Conservation (phyloP, 108 stramenopile species). For the Asterionellopsis glacialis region DNA sequence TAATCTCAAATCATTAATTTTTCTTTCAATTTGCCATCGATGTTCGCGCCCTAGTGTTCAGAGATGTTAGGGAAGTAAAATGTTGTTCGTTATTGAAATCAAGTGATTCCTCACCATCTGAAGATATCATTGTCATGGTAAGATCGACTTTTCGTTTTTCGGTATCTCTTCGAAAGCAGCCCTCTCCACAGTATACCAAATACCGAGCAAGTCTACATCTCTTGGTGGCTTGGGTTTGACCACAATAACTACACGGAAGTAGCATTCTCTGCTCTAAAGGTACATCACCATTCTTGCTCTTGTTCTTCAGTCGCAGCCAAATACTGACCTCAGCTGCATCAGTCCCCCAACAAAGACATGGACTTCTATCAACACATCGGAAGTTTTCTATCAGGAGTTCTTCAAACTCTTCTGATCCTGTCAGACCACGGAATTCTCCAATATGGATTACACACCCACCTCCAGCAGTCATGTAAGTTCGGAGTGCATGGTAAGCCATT, state of each 20-base stretch:
- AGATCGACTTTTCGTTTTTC: background rate
- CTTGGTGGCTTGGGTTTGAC: constrained; percentile 9
- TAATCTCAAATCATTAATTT: too few species aligned
- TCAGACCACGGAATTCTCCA: constrained; percentile 59
- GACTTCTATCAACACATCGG: constrained; percentile 13
- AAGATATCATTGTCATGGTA: background rate
- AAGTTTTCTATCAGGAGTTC: constrained; percentile 5
- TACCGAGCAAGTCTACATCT: constrained; percentile 30
- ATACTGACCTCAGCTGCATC: constrained; percentile 49
- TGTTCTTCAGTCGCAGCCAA: constrained; percentile 20
- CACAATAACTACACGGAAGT: constrained; percentile 28
- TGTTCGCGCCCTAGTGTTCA: too few species aligned
- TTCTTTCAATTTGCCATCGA: too few species aligned
- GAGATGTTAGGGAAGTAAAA: background rate
- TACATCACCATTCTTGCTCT: background rate
- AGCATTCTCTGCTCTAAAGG: background rate
- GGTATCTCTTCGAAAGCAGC: constrained; percentile 16
- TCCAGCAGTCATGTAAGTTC: constrained; percentile 19
- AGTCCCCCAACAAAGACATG: constrained; percentile 47
- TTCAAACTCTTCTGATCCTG: constrained; percentile 42
- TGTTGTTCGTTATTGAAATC: constrained; percentile 1
- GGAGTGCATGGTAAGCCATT: constrained; percentile 36
- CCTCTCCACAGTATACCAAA: constrained; percentile 34
- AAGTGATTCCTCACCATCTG: background rate
- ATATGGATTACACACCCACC: constrained; percentile 35